Evolutionary conservation across 371 early-diverging fungal species (phyloP).

Genomic region (Chytridiales sp.): DNA sequence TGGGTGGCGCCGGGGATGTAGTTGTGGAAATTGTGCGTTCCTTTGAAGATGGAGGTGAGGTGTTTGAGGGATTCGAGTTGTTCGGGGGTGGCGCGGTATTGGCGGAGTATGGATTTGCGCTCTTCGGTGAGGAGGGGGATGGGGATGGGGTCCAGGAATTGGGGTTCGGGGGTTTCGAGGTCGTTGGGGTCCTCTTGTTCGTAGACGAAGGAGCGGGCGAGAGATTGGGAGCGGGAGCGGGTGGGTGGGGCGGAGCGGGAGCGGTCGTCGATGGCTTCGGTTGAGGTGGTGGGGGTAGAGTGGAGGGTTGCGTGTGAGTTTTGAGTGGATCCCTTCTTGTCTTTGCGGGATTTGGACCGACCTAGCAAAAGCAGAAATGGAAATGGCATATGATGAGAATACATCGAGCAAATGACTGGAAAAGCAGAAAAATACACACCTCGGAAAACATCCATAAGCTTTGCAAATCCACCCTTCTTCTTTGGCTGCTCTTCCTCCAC

Average conservation of each 20-base stretch:
- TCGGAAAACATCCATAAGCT: too few species aligned
- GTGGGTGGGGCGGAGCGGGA: slow-evolving; percentile 7
- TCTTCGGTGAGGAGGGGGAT: slow-evolving; percentile 34
- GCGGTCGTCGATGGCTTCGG: background rate
- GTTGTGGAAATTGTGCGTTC: slow-evolving; percentile 54
- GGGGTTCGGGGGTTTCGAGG: too few species aligned
- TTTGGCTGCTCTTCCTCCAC: too few species aligned
- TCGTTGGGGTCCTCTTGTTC: slow-evolving; percentile 3
- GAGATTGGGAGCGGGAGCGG: background rate
- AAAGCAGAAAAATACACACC: too few species aligned
- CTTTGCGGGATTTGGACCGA: too few species aligned
- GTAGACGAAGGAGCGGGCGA: background rate
- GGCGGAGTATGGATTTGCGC: slow-evolving; percentile 18
- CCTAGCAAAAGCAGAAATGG: too few species aligned
- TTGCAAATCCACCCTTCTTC: too few species aligned
- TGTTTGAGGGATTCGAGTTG: slow-evolving; percentile 36
- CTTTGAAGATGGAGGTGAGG: slow-evolving; percentile 41
- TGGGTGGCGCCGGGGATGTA: slow-evolving; percentile 43
- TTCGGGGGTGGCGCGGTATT: slow-evolving; percentile 36
- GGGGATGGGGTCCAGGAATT: slow-evolving; percentile 40
- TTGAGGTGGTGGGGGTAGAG: background rate
- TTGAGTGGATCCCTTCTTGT: slow-evolving; percentile 7
- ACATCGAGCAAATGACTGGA: too few species aligned
- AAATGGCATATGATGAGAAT: too few species aligned
- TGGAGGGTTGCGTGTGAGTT: background rate